A percentile compares a stretch with the other conserved stretches of the same genome.
Evolutionary conservation across 176 grass and related monocot genomes (phyloP).

Genomic region (Triticum timopheevii): DNA sequence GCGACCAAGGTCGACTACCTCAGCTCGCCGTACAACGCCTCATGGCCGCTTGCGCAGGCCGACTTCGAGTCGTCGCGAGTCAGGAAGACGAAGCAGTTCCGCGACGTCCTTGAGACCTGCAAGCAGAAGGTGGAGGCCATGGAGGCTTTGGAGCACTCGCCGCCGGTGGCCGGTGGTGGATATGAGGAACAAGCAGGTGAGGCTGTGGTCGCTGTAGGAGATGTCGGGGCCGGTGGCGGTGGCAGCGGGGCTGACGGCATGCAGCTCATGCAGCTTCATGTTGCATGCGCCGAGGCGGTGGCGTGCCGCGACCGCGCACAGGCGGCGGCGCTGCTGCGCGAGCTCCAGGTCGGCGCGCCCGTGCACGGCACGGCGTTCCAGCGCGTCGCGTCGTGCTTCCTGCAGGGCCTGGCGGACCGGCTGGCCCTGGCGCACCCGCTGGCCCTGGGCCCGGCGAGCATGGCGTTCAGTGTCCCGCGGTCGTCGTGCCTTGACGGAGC

Average conservation of each 20-base stretch:
- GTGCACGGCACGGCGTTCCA: constrained; percentile 72
- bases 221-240: neutral
- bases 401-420: constrained; percentile 59
- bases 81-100: constrained; percentile 42
- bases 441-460: constrained; percentile 46
- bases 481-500: constrained; percentile 24
- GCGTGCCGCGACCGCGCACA: constrained; percentile 71
- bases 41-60: constrained; percentile 19
- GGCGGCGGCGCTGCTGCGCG: constrained; percentile 46
- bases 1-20: constrained; percentile 37
- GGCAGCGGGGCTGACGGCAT: constrained; percentile 38
- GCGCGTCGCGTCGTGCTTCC: constrained; percentile 72
- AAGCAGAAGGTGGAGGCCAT: constrained; percentile 65
- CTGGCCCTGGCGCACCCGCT: constrained; percentile 53
- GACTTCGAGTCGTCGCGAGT: constrained; percentile 33
- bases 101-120: constrained; percentile 50
- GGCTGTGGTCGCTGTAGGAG: neutral
- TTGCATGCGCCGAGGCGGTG: constrained; percentile 75
- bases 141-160: constrained; percentile 38
- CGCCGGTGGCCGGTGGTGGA: neutral
- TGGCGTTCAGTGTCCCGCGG: constrained; percentile 44
- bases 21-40: constrained; percentile 38
- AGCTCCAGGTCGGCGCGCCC: constrained; percentile 48
- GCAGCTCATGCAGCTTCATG: constrained; percentile 61
- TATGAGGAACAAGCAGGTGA: neutral